Conservation (phyloP, 108 stramenopile genomes). For the Aurantiochytrium sp. region DNA sequence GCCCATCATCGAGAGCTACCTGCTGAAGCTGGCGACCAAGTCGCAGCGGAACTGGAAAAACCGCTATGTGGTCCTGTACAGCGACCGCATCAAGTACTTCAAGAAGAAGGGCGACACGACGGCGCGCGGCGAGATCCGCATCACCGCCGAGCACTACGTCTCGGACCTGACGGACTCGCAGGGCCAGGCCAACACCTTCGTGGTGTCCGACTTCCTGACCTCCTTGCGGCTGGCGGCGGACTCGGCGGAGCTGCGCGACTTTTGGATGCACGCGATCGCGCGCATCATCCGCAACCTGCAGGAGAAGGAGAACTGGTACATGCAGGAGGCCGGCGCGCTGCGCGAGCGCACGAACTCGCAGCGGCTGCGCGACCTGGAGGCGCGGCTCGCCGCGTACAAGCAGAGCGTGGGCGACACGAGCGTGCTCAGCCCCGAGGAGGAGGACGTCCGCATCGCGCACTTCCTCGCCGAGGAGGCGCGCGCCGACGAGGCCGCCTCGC, state of each 20-base stretch:
- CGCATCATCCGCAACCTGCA: conserved; percentile 12
- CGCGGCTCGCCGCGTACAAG: neutral
- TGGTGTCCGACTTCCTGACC: neutral
- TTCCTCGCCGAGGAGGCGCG: neutral
- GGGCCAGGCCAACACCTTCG: neutral
- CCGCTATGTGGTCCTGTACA: neutral
- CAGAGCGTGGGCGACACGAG: neutral
- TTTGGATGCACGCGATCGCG: neutral
- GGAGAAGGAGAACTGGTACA: conserved; percentile 17
- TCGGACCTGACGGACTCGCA: neutral
- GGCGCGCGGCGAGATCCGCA: neutral
- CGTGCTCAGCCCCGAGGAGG: neutral
- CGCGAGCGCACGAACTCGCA: neutral
- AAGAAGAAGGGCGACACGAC: neutral
- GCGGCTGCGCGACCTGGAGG: neutral
- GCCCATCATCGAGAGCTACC: neutral
- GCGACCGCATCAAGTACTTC: neutral
- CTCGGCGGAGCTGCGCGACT: neutral
- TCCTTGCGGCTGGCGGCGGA: neutral
- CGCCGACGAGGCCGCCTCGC: neutral
- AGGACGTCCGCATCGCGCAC: neutral
- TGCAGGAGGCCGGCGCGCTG: neutral
- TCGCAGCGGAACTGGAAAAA: neutral
- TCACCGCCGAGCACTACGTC: conserved; percentile 4
- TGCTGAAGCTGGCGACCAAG: neutral